Evolutionary conservation across 495 filamentous ascomycete species (phyloP), one percentile per base, ranked within the genome.

Genomic region (Talaromyces thailandensis): DNA sequence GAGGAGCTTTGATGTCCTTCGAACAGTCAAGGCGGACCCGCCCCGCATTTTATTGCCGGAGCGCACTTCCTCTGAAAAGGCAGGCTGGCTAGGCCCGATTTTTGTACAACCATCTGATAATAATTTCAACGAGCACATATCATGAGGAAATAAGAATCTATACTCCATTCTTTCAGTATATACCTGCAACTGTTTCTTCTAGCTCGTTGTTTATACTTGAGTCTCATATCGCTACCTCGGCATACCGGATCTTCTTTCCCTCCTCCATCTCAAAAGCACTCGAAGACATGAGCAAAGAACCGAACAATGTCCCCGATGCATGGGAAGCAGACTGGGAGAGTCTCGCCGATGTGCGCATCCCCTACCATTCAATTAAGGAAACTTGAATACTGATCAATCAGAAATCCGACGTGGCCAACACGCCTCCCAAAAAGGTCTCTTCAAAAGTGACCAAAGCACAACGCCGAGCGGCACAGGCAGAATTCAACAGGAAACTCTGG

Each of bases 281-380:
- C 8, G 29, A 72, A 40, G 11, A 65, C 64, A 88, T 87, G 81
- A 83, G 80, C 62, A 79, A 78, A 66, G 81, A 76, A 56, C 74
- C 73, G 61, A 67, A 68, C 45, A 73, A 76, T 48, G 73, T 86
- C 62, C 87, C 90, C 31, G 86, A 96, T 70, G 91, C 90, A 53
- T 96, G 92, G 92, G 92, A 91, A 62, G 91, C 93, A 65, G 90
- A 96, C 67, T 96, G 91, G 91, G 89, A 92, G 70, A 76, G 75
- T 5, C 79, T 88, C 69, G 90, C 88, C 40, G 90, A 96, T 76
- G 85, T 87, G 76, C 62, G 75, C 70, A 23, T 40, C 37, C 29
- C 9, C 21, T 60, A 25, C 31, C 3, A 28, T 56, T n/a, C n/a
- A n/a, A 35, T 4, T 29, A 25, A 18, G n/a, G 40, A 45, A 18